Percentiles rank a stretch among this genome's conserved stretches.
phyloP scores from a whole-genome alignment of 208 protist species.

The Acanthamoeba royreba region DNA sequence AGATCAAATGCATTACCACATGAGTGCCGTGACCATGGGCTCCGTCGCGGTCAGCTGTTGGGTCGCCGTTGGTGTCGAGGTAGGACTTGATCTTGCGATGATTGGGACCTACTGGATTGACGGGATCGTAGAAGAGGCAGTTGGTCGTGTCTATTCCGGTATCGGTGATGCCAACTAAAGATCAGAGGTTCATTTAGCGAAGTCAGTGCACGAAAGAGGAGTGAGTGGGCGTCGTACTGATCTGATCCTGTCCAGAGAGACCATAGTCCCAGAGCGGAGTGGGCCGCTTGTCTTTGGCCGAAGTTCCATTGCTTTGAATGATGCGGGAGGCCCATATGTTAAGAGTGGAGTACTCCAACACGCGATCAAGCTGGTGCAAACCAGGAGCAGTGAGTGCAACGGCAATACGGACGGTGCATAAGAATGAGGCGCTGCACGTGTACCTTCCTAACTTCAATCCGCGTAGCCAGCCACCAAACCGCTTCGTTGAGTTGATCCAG shows the following conservation, averaged over 20 bases:
- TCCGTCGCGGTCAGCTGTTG: neutral
- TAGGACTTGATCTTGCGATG: neutral
- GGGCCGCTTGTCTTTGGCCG: neutral
- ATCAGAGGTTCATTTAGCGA: neutral
- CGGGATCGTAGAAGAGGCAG: slow-evolving; percentile 36
- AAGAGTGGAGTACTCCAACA: neutral
- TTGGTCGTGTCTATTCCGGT: neutral
- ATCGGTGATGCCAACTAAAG: neutral
- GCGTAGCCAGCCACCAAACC: neutral
- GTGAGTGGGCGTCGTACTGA: neutral
- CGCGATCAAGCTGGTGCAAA: neutral
- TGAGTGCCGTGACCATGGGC: neutral
- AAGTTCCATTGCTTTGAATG: slow-evolving; percentile 3
- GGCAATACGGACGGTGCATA: neutral
- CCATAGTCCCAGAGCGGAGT: slow-evolving; percentile 13
- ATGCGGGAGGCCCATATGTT: neutral
- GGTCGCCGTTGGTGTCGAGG: neutral
- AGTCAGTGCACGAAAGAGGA: neutral
- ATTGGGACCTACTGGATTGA: neutral
- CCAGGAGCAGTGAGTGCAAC: neutral
- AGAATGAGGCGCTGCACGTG: neutral
- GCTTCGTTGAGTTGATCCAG: neutral
- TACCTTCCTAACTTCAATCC: neutral
- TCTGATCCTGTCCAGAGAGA: neutral
- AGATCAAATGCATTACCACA: neutral